Conservation (phyloP, 305 asterid genomes). For the Fraxinus paxiana region DNA sequence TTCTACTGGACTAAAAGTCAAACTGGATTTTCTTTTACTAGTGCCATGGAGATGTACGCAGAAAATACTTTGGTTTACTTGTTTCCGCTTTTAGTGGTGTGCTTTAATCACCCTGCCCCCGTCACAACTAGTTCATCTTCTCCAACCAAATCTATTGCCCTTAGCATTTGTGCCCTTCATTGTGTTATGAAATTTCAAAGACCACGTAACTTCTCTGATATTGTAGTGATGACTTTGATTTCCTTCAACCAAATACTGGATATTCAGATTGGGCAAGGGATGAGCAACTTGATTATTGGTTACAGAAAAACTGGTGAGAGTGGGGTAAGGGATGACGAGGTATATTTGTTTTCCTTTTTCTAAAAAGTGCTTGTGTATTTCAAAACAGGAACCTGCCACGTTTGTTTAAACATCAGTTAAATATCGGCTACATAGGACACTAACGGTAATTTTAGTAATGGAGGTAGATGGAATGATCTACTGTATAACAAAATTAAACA, state of each 20-base stretch:
- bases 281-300: neutral
- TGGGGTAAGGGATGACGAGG: neutral
- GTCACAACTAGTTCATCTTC: neutral
- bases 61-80: conserved; percentile 88
- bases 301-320: neutral
- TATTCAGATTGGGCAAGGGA: neutral
- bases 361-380: neutral
- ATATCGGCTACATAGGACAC: neutral
- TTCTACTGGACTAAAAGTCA: conserved; percentile 91
- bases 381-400: neutral
- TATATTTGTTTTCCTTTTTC: neutral
- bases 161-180: neutral
- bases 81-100: conserved; percentile 81
- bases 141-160: neutral
- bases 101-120: conserved; percentile 68
- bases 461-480: neutral
- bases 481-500: neutral
- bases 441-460: neutral
- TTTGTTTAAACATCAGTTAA: neutral
- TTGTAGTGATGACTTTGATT: neutral
- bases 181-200: neutral
- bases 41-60: conserved; percentile 93
- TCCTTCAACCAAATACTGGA: neutral
- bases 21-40: conserved; percentile 78
- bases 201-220: neutral